Percentiles rank a stretch among this genome's conserved stretches.
Evolutionary conservation across 2,329 filamentous ascomycete genomes (phyloP).

Genomic region (Graphilbum fragrans): DNA sequence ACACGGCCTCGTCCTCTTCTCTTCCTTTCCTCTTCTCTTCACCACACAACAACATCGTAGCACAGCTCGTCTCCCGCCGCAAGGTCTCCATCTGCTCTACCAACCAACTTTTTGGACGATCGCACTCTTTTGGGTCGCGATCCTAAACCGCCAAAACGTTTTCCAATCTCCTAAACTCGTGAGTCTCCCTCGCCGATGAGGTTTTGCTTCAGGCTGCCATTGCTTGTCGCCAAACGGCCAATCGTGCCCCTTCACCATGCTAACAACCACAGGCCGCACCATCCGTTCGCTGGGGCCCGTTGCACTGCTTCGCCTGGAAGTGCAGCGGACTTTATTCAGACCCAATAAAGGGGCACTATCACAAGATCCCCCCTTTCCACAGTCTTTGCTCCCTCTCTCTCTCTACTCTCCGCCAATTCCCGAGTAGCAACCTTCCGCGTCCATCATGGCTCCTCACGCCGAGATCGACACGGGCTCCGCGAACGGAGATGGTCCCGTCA

Average conservation of each 20-base stretch:
- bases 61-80: too few relatives aligned
- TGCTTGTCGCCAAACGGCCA: too few relatives aligned
- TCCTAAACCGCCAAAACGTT: slow-evolving; percentile 78
- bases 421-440: neutral
- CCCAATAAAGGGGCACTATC: slow-evolving; percentile 34
- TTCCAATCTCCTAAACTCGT: slow-evolving; percentile 97
- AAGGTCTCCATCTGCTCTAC: too few relatives aligned
- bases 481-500: slow-evolving; percentile 38
- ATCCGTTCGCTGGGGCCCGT: slow-evolving; percentile 94
- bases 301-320: slow-evolving; percentile 81
- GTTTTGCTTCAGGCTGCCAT: too few relatives aligned
- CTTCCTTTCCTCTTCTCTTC: neutral
- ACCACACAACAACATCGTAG: too few relatives aligned
- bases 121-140: slow-evolving; percentile 31
- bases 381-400: neutral
- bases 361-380: neutral
- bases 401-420: neutral
- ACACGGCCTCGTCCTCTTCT: neutral
- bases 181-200: too few relatives aligned
- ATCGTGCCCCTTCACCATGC: neutral
- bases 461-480: slow-evolving; percentile 42
- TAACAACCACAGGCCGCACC: slow-evolving; percentile 55
- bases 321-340: slow-evolving; percentile 57
- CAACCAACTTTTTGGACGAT: slow-evolving; percentile 6
- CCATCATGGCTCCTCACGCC: slow-evolving; percentile 87